Evolutionary conservation across 2,329 filamentous ascomycete species (phyloP).

Genomic region (Fusarium brevicatenulatum): DNA sequence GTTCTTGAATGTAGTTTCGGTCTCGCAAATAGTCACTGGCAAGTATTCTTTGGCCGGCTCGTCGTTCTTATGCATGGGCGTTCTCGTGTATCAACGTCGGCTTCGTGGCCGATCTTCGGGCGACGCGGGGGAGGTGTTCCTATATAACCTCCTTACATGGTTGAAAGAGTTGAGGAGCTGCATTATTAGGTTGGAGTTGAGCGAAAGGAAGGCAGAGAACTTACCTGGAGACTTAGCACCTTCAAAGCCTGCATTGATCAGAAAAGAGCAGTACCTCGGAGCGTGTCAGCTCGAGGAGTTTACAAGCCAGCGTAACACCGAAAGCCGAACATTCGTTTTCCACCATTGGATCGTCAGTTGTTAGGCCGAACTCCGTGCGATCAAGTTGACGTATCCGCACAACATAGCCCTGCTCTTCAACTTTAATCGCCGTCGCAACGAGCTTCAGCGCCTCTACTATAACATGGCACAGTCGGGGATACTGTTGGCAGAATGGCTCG

Average conservation of each 20-base stretch:
- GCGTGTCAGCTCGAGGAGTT: accelerated
- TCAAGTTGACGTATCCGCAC: background rate
- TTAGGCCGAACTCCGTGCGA: background rate
- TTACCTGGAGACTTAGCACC: background rate
- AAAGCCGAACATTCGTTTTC: accelerated
- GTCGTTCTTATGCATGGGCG: slow-evolving; percentile 7
- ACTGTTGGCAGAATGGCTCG: background rate
- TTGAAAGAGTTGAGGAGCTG: accelerated
- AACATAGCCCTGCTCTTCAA: background rate
- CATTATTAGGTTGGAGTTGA: accelerated
- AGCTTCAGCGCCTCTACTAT: background rate
- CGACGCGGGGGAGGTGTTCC: background rate
- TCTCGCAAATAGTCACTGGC: slow-evolving; percentile 16
- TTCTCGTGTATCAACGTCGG: slow-evolving; percentile 22
- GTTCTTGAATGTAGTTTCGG: slow-evolving; percentile 35
- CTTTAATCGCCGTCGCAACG: accelerated
- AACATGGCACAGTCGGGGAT: background rate
- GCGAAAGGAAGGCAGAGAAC: background rate
- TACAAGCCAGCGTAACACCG: accelerated
- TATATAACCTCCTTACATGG: no score
- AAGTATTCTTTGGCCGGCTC: slow-evolving; percentile 26
- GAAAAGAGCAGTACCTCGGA: background rate
- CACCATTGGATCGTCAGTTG: background rate
- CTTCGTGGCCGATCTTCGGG: background rate
- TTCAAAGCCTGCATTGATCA: background rate